Evolutionary conservation across 192 early-diverging fungal species (phyloP), one percentile per base, ranked within the genome.

Genomic region (Backusella mclennaniae): DNA sequence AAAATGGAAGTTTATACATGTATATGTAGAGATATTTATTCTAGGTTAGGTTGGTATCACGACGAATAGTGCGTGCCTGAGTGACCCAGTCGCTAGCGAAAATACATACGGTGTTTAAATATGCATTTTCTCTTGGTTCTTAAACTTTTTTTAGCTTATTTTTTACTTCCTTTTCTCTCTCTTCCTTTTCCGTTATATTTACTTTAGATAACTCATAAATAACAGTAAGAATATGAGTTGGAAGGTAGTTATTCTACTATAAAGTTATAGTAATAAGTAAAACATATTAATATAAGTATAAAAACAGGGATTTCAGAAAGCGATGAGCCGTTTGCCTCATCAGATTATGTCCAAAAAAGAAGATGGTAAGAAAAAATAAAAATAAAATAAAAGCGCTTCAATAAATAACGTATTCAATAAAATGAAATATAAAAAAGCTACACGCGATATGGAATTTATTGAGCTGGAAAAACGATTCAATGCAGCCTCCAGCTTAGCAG

Each of bases 271-370:
- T 11, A 56, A n/a, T 26, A 26, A 14, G 42, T 44, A 17, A 44
- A 44, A 44, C 15, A 44, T 44, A 63, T 11, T 63, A 63, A 63
- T 63, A 4, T 26, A 63, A 41, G 38, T 6, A 19, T 17, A 68
- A 66, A 33, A 66, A 66, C 36, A 92, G 78, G 95, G 95, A 3
- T 90, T 96, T 69, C 82, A 84, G 44, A 96, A 96, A 84, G 93
- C 93, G 69, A 86, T 96, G 49, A 86, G 88, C 67, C 89, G 95
- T 49, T 89, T 96, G 76, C 95, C 95, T 36, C 92, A 93, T 69
- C 89, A 90, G 82, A 79, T 96, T 46, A 86, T 89, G 38, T 85
- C 87, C 69, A 90, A 90, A 73, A 88, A 79, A 49, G 15, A 67
- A 39, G 78, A 79, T 44, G 73, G 78, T 79, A 79, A 69, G n/a